phyloP scores from a whole-genome alignment of 163 green algal genomes.

The Volvox carteri region DNA sequence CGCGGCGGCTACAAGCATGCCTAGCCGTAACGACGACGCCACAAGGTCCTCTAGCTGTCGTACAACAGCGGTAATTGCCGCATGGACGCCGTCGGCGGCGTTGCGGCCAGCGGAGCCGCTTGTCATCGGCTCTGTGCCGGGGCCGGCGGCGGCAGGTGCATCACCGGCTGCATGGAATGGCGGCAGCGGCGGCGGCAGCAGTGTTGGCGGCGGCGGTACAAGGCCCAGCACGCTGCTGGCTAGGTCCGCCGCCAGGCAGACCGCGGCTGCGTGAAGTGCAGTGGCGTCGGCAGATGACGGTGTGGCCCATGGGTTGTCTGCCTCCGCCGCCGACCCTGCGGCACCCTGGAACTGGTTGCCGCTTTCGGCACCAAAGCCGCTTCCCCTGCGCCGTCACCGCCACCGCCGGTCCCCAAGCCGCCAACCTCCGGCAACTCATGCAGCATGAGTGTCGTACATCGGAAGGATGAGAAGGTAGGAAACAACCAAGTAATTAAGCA shows the following conservation, averaged over 20 bases:
- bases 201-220: too few relatives aligned
- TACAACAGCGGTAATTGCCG: neutral
- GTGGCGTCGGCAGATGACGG: neutral
- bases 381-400: neutral
- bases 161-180: neutral
- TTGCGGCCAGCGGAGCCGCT: neutral
- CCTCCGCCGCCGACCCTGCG: too few relatives aligned
- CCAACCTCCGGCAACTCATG: too few relatives aligned
- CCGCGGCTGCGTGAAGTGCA: neutral
- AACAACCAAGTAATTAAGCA: too few relatives aligned
- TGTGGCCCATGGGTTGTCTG: constrained; percentile 17
- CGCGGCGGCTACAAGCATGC: neutral
- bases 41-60: neutral
- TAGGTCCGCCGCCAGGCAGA: neutral
- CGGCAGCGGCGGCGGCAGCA: neutral
- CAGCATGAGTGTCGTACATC: too few relatives aligned
- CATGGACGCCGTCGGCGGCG: neutral
- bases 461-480: too few relatives aligned
- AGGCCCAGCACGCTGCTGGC: too few relatives aligned
- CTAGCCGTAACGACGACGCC: constrained; percentile 3
- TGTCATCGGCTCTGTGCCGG: neutral
- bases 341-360: too few relatives aligned
- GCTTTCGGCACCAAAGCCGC: too few relatives aligned
- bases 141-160: neutral
- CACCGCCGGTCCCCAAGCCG: too few relatives aligned